Evolutionary conservation across 768 basidiomycete species (phyloP).

Genomic region (Macrocybe gigantea): DNA sequence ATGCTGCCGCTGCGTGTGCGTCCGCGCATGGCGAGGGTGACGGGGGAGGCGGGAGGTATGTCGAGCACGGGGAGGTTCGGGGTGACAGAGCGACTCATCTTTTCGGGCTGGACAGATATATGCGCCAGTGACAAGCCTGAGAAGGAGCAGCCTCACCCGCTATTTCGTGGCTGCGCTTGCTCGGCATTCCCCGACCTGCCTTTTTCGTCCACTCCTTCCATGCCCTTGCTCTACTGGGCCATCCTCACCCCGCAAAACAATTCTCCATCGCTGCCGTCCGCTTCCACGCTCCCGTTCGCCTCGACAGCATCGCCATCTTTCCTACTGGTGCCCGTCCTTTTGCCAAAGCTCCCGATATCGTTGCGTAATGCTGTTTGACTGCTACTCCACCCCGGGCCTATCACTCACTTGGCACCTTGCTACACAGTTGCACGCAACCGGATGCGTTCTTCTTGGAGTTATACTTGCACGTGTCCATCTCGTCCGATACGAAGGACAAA

Average conservation of each 20-base stretch:
- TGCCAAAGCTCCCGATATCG: conserved; percentile 46
- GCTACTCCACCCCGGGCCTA: background rate
- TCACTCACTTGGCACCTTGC: conserved; percentile 7
- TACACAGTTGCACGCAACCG: conserved; percentile 59
- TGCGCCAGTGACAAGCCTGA: too few relatives aligned
- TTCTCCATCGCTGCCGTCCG: conserved; percentile 61
- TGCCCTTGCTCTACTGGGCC: conserved; percentile 65
- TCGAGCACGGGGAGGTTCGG: conserved; percentile 52
- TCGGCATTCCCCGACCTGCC: conserved; percentile 21
- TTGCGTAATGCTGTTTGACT: conserved; percentile 42
- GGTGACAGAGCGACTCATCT: conserved; percentile 48
- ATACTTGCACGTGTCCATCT: conserved; percentile 53
- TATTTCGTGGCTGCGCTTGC: conserved; percentile 9
- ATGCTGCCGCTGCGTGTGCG: conserved; percentile 66
- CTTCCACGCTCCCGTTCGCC: conserved; percentile 61
- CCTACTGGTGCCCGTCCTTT: conserved; percentile 65
- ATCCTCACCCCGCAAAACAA: conserved; percentile 53
- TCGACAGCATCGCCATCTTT: conserved; percentile 65
- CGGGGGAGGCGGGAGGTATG: conserved; percentile 22
- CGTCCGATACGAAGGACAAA: conserved; percentile 45
- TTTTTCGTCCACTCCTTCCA: conserved; percentile 9
- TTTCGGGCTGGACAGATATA: background rate
- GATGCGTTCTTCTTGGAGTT: conserved; percentile 69
- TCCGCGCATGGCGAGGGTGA: conserved; percentile 28
- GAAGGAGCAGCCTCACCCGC: too few relatives aligned